Evolutionary conservation across 1,139 yeast species (phyloP), one percentile per base, ranked within the genome.

Genomic region (Pneumocystis carinii): DNA sequence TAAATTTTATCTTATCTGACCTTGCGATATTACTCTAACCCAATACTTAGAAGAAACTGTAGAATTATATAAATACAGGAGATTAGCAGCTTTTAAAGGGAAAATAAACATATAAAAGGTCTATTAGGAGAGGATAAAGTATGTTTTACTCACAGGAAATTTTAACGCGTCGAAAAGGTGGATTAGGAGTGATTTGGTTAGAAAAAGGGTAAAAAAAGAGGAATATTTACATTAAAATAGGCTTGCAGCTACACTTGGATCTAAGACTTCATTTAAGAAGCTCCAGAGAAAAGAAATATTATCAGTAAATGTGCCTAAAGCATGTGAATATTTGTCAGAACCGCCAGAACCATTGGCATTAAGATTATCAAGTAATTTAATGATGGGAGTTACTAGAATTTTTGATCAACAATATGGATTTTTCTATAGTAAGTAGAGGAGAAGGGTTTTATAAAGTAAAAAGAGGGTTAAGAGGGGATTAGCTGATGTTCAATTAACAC

Each of bases 361-460:
- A 36, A 71, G 85, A 42, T 74, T 78, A 36, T 74, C 79, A 0
- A 81, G 87, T 0, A 79, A 75, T 64, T 71, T 85, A 32, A 71
- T 85, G 66, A 79, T 80, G 67, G 90, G 90, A 0, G 77, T 83
- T 1, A 76, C 85, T 0, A 70, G 84, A 56, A 77, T 82, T 39
- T 83, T 81, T 70, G 79, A 76, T 64, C 79, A 80, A 59, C 81
- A 83, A 69, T 76, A 80, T 0, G 77, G 77, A 3, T 79, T 77
- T 67, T 75, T 82, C 64, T 73, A 71, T 61, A 72, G 70, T 67
- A 62, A n/a, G 66, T 27, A 32, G 15, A 56, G 17, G 14, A 12
- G 3, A 17, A 24, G 32, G 14, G 42, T 15, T 63, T 29, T 38
- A 27, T 53, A n/a, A 61, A 12, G n/a, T 6, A 10, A 37, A 19